phyloP scores from a whole-genome alignment of 306 rosid species.

The Astragalus membranaceus region DNA sequence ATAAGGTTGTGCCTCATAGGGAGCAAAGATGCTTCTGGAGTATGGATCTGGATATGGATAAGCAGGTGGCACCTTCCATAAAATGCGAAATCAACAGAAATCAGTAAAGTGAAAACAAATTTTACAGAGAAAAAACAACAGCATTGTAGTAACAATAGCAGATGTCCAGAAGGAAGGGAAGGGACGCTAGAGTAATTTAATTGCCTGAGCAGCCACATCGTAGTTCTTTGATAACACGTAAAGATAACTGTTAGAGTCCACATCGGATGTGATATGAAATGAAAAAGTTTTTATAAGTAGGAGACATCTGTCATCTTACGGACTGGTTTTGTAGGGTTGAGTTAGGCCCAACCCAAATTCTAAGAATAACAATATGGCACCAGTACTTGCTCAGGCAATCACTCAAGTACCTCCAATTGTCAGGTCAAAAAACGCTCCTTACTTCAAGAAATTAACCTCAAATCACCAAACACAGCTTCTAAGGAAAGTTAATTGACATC shows the following conservation, averaged over 20 bases:
- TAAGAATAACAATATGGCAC: neutral
- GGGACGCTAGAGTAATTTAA: neutral
- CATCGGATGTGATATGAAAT: too few species aligned
- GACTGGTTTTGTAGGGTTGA: too few species aligned
- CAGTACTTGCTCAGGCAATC: conserved; percentile 19
- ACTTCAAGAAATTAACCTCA: conserved; percentile 13
- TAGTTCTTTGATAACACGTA: conserved; percentile 12
- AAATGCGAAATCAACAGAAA: conserved; percentile 12
- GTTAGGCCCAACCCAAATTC: too few species aligned
- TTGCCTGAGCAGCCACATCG: conserved; percentile 7
- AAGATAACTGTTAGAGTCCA: neutral
- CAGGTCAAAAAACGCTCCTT: neutral
- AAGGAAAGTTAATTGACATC: conserved; percentile 2
- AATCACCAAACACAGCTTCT: neutral
- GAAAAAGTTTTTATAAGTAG: too few species aligned
- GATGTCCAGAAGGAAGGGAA: neutral
- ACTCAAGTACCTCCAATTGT: conserved; percentile 10
- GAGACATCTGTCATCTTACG: too few species aligned
- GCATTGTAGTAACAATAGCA: neutral
- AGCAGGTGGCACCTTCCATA: conserved; percentile 64
- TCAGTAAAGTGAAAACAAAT: conserved; percentile 13
- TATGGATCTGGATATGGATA: conserved; percentile 96
- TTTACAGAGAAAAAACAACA: neutral
- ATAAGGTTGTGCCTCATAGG: conserved; percentile 72
- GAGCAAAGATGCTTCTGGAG: conserved; percentile 93